These are phyloP conservation scores for Cryphonectria radicalis DNA, from an alignment of 2,329 filamentous ascomycete genomes.

Conservation along the genomic window DNA sequence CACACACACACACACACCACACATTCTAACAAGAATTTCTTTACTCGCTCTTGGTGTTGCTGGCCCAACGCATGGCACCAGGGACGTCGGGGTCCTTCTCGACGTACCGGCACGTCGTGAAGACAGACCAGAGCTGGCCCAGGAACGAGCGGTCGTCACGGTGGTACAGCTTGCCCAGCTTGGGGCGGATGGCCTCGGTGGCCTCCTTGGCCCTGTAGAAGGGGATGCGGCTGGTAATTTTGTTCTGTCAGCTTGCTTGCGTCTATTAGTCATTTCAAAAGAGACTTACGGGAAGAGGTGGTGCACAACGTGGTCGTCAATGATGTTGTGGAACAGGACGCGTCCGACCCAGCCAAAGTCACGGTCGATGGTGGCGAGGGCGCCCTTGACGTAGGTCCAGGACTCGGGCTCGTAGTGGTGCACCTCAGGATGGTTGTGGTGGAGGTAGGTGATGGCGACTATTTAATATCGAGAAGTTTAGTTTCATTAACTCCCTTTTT, in stretches of 20 bases:
- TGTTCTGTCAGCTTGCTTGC: not conserved
- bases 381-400: constrained; percentile 67
- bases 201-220: constrained; percentile 65
- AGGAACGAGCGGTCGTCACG: constrained; percentile 49
- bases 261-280: not conserved
- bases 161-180: constrained; percentile 61
- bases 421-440: constrained; percentile 68
- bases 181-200: constrained; percentile 58
- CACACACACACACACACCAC: not conserved
- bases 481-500: too few relatives aligned
- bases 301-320: constrained; percentile 67
- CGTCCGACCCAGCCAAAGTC: constrained; percentile 67
- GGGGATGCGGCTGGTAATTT: constrained; percentile 50
- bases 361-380: constrained; percentile 66
- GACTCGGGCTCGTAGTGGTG: constrained; percentile 61
- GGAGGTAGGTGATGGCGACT: constrained; percentile 77
- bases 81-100: constrained; percentile 44
- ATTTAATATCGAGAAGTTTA: constrained; percentile 15
- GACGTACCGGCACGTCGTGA: constrained; percentile 53
- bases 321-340: constrained; percentile 70
- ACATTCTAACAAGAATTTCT: not conserved
- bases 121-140: constrained; percentile 50
- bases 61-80: constrained; percentile 43
- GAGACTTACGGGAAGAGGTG: constrained; percentile 59
- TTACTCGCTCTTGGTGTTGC: constrained; percentile 31